A percentile compares a stretch with the other conserved stretches of the same genome.
These are phyloP conservation scores for Articulospora tetracladia DNA, from an alignment of 495 filamentous ascomycete genomes.

Conservation along the genomic window DNA sequence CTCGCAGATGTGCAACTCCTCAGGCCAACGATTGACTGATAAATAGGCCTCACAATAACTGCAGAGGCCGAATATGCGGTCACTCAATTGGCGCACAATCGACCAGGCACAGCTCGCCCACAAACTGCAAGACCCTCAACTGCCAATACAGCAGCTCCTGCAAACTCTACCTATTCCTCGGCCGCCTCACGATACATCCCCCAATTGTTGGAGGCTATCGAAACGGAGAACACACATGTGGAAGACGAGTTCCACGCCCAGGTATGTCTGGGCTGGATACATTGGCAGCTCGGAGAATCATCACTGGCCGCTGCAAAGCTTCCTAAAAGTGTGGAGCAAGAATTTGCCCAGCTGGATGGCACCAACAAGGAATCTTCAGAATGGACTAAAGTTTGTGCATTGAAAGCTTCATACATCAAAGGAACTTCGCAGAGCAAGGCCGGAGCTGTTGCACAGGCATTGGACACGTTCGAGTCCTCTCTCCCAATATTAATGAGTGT, in stretches of 20 bases:
- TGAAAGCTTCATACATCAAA: constrained; percentile 74
- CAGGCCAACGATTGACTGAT: constrained; percentile 6
- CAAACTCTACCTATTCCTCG: background rate
- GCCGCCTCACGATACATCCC: constrained; percentile 50
- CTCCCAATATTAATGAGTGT: constrained; percentile 52
- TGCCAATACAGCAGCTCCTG: constrained; percentile 8
- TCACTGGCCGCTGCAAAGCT: constrained; percentile 55
- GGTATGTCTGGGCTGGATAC: constrained; percentile 78
- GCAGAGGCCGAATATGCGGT: constrained; percentile 69
- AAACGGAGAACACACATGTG: constrained; percentile 30
- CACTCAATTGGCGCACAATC: constrained; percentile 44
- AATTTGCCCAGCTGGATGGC: constrained; percentile 44
- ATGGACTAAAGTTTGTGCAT: constrained; percentile 76
- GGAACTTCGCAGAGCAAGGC: constrained; percentile 62
- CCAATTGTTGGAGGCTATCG: constrained; percentile 63
- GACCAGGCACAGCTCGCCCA: constrained; percentile 34
- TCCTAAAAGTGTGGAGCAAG: constrained; percentile 54
- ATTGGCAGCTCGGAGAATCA: constrained; percentile 70
- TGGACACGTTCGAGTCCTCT: constrained; percentile 59
- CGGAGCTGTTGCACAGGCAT: constrained; percentile 49
- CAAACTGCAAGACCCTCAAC: constrained; percentile 28
- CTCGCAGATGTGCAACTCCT: background rate
- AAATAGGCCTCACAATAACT: constrained; percentile 67
- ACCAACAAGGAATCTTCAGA: constrained; percentile 46
- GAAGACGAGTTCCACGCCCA: constrained; percentile 78